Conservation (phyloP, 1,284 basidiomycete species). For the Mycosarcoma mackinlayi region DNA sequence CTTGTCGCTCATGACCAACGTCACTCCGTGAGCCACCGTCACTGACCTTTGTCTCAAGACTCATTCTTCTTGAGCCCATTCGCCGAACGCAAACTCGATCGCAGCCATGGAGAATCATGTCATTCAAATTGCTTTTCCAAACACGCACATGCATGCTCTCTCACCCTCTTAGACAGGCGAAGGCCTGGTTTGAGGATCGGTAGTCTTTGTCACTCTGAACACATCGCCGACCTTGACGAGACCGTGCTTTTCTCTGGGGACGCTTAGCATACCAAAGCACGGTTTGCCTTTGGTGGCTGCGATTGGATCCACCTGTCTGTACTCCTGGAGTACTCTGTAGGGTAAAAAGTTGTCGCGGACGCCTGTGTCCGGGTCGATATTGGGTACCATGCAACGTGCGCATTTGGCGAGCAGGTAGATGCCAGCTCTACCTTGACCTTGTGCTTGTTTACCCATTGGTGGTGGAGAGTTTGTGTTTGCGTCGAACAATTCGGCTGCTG, state of each 20-base stretch:
- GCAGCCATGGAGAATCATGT: no score
- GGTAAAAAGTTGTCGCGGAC: conserved; percentile 52
- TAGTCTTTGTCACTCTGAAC: conserved; percentile 49
- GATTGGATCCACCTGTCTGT: conserved; percentile 51
- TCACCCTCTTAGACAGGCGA: conserved; percentile 15
- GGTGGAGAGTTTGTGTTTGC: background rate
- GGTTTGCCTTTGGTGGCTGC: conserved; percentile 52
- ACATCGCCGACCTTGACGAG: conserved; percentile 47
- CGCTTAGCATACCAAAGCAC: conserved; percentile 57
- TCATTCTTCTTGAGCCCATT: no score
- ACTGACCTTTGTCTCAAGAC: no score
- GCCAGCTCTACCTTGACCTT: conserved; percentile 48
- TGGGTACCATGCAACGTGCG: conserved; percentile 59
- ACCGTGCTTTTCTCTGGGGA: conserved; percentile 44
- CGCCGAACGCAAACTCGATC: background rate
- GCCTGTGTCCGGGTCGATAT: conserved; percentile 56
- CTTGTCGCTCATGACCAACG: no score
- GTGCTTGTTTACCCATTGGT: conserved; percentile 41
- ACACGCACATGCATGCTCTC: no score
- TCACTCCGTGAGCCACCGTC: no score
- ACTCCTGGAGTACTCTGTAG: conserved; percentile 56
- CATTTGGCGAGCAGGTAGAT: conserved; percentile 57
- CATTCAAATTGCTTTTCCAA: background rate
- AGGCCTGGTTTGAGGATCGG: conserved; percentile 38
- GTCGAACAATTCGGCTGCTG: conserved; percentile 51